A percentile compares a stretch with the other conserved stretches of the same genome.
Evolutionary conservation across 805 yeast species (phyloP).

Genomic region (Jamesozyma spencerorum): DNA sequence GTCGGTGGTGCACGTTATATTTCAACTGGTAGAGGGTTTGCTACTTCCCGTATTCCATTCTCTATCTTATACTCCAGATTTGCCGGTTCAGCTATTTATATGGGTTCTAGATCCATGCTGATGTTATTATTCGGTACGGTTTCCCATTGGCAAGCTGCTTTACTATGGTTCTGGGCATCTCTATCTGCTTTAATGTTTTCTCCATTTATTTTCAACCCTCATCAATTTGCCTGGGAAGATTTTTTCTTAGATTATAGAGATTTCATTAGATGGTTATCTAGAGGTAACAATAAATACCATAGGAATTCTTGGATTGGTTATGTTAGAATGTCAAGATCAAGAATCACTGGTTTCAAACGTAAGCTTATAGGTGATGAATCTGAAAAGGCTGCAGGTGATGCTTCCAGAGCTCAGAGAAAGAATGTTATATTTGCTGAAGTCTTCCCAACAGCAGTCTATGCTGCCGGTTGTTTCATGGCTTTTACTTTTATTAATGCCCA

Average conservation of each 20-base stretch:
- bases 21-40: constrained; percentile 81
- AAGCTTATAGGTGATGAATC: constrained; percentile 68
- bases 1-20: constrained; percentile 85
- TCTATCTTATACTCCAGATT: constrained; percentile 65
- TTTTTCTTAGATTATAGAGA: constrained; percentile 95
- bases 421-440: constrained; percentile 64
- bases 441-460: constrained; percentile 59
- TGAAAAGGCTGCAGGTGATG: constrained; percentile 77
- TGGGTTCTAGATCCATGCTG: constrained; percentile 73
- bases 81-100: constrained; percentile 73
- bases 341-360: constrained; percentile 75
- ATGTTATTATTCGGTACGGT: constrained; percentile 65
- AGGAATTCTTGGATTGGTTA: constrained; percentile 85
- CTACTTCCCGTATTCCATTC: constrained; percentile 71
- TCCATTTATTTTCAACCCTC: constrained; percentile 94
- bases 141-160: constrained; percentile 84
- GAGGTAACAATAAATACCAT: constrained; percentile 85
- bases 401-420: constrained; percentile 72
- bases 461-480: constrained; percentile 74
- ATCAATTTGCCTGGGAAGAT: constrained; percentile 93
- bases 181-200: constrained; percentile 79
- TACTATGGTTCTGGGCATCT: constrained; percentile 96
- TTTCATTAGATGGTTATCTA: constrained; percentile 81
- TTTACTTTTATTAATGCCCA: constrained; percentile 78
- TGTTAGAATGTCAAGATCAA: constrained; percentile 71